Conservation (phyloP, 1,284 basidiomycete species). For the Cerioporus squamosus region DNA sequence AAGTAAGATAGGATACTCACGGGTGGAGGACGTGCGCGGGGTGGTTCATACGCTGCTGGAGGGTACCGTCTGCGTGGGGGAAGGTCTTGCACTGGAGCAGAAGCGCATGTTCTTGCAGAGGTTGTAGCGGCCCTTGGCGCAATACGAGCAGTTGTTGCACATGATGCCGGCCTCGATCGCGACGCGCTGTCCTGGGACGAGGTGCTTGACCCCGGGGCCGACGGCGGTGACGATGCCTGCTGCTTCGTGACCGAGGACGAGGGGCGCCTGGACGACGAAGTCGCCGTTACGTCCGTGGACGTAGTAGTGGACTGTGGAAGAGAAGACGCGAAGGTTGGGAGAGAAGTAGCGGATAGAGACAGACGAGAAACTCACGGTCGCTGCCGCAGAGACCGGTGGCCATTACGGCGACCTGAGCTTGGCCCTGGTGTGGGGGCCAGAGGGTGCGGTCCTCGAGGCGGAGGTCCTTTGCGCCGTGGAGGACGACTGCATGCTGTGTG, state of each 20-base stretch:
- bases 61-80: slow-evolving; percentile 92
- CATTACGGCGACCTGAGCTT: slow-evolving; percentile 76
- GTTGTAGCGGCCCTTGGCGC: slow-evolving; percentile 86
- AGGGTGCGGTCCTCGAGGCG: slow-evolving; percentile 69
- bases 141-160: slow-evolving; percentile 76
- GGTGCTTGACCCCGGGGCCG: slow-evolving; percentile 64
- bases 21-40: slow-evolving; percentile 85
- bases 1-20: slow-evolving; percentile 51
- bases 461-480: slow-evolving; percentile 75
- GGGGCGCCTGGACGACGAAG: slow-evolving; percentile 81
- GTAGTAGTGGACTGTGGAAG: slow-evolving; percentile 82
- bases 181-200: slow-evolving; percentile 86
- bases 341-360: slow-evolving; percentile 22
- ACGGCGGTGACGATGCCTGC: slow-evolving; percentile 82
- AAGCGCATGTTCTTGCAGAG: slow-evolving; percentile 91
- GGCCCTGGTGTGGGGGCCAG: slow-evolving; percentile 67
- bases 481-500: slow-evolving; percentile 66
- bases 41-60: slow-evolving; percentile 89
- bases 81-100: slow-evolving; percentile 87
- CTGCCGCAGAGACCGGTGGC: slow-evolving; percentile 93
- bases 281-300: slow-evolving; percentile 88
- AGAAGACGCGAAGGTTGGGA: slow-evolving; percentile 11
- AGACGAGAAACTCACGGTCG: slow-evolving; percentile 63
- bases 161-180: slow-evolving; percentile 93
- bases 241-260: slow-evolving; percentile 93